phyloP scores from a whole-genome alignment of 1,284 basidiomycete genomes.

The Wallemia hederae region DNA sequence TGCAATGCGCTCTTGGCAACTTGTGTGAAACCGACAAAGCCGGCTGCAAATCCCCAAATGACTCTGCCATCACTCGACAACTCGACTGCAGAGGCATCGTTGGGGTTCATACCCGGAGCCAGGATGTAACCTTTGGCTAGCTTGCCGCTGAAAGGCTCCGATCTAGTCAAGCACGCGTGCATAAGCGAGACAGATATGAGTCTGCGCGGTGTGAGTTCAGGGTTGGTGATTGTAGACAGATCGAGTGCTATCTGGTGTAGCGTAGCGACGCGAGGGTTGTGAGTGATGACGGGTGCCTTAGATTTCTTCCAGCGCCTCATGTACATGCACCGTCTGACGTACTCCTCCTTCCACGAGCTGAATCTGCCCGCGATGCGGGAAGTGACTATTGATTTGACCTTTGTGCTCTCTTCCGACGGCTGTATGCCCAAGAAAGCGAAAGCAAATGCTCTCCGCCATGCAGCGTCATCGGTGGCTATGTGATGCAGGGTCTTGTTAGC shows the following conservation, averaged over 20 bases:
- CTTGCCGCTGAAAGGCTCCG: not conserved
- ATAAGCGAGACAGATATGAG: not conserved
- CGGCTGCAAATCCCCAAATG: not conserved
- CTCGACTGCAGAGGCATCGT: not conserved
- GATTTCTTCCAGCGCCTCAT: not conserved
- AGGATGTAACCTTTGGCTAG: not conserved
- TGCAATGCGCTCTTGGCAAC: not conserved
- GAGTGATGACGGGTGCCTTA: not conserved
- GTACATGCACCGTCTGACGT: not conserved
- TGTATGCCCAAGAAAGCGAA: not conserved
- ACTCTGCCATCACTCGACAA: not conserved
- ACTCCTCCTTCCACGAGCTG: not conserved
- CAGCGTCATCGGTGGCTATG: not conserved
- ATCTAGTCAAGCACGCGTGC: not conserved
- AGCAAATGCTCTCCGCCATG: not conserved
- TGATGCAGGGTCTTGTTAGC: not conserved
- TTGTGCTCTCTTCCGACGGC: not conserved
- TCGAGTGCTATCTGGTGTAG: not conserved
- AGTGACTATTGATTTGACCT: not conserved
- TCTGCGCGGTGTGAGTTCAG: not conserved
- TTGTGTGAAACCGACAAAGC: not conserved
- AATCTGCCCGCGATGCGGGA: not conserved
- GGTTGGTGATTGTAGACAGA: not conserved
- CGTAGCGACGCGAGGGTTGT: not conserved
- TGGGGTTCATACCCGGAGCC: not conserved